Base-by-base conservation (phyloP, 192 early-diverging fungal genomes). In the Coemansia sp. region DNA sequence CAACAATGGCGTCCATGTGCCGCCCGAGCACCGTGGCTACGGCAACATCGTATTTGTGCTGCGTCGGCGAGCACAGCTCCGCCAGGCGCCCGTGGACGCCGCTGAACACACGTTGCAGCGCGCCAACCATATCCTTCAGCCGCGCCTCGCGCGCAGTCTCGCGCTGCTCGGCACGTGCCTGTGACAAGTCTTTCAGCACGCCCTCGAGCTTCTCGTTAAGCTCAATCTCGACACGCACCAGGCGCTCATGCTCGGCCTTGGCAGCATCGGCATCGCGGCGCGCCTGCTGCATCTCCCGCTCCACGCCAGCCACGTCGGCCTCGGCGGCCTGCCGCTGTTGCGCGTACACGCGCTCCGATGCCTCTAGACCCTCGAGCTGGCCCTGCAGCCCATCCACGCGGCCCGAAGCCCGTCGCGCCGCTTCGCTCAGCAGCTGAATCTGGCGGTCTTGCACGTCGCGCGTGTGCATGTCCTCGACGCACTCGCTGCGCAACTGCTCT, bases 1-100 rank as follows among this genome's bases (percentile, higher is more conserved):
- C 95, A 3, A 98, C 87, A 54, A 99, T 88, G 4, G 97, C 83
- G 53, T 99, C 97, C 76, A 95, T 80, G 54, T 96, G 89, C 25
- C 89, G 79, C 5, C 95, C 95, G 8, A 99, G 74, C 26, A 91
- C 87, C 2, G 91, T 88, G 0, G 91, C 85, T 1, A 95, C 84
- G 4, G 92, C 91, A 0, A 82, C 57, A 41, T 93, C 90, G 66
- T 93, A 97, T 64, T 95, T 92, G 39, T 90, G 79, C 60, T 98
- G 92, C 10, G 84, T 94, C 4, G 97, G 94, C 51, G 86, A 84
- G 74, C 92, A 93, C 26, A 99, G 80, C 67, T 99, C 93, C 0
- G 85, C 47, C 39, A 99, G 59, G 25, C 92, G 82, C 4, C 97
- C 97, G 55, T 92, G 81, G 4, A 99, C 92, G 46, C 93, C 92